These are phyloP conservation scores for Ogataea trehalophila DNA, from an alignment of 805 yeast species.

Conservation along the genomic window DNA sequence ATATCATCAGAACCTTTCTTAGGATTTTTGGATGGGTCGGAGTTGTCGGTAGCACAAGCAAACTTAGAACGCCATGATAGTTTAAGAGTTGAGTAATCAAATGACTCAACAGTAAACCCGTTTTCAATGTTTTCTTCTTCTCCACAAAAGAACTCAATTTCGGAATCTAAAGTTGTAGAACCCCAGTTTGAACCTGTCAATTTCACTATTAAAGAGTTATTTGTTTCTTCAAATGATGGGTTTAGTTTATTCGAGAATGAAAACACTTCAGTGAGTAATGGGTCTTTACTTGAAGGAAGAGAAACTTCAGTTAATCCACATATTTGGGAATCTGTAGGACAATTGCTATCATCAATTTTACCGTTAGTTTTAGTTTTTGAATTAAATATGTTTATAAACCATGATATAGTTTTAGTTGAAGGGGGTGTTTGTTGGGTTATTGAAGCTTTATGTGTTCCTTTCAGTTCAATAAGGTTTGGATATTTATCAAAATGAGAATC, in stretches of 20 bases:
- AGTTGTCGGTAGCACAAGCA: conserved; percentile 35
- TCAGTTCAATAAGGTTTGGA: conserved; percentile 39
- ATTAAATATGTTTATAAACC: conserved; percentile 74
- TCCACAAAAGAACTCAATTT: conserved; percentile 45
- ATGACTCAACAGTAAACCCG: conserved; percentile 29
- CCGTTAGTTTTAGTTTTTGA: conserved; percentile 33
- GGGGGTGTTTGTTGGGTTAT: conserved; percentile 69
- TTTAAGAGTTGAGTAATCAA: conserved; percentile 34
- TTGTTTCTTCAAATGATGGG: conserved; percentile 27
- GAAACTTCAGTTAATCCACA: conserved; percentile 67
- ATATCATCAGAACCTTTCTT: conserved; percentile 20
- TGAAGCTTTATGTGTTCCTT: conserved; percentile 44
- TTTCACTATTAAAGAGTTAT: conserved; percentile 31
- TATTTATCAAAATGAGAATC: conserved; percentile 32
- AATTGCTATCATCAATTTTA: conserved; percentile 37
- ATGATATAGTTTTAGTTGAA: conserved; percentile 50
- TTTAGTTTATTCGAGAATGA: conserved; percentile 45
- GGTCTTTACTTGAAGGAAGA: conserved; percentile 40
- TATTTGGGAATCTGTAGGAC: conserved; percentile 68
- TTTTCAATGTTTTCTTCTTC: conserved; percentile 20
- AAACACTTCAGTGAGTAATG: conserved; percentile 56
- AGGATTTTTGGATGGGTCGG: conserved; percentile 25
- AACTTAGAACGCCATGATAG: conserved; percentile 31
- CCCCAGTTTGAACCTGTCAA: conserved; percentile 72
- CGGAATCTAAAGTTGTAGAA: conserved; percentile 41